Evolutionary conservation across 768 basidiomycete species (phyloP).

Genomic region (Boletus rubescentipes): DNA sequence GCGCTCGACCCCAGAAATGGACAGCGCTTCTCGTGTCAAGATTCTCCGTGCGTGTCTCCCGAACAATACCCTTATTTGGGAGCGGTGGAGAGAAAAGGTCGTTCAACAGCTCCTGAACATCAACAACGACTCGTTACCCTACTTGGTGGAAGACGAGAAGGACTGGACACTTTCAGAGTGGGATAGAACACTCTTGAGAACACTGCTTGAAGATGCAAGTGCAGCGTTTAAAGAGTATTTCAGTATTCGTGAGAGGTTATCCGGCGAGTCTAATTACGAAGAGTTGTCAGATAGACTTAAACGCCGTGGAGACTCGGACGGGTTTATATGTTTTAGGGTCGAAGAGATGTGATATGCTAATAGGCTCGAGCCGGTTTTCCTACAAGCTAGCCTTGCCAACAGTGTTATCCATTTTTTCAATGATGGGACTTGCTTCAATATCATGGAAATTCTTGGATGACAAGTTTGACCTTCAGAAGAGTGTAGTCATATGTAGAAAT

Average conservation of each 20-base stretch:
- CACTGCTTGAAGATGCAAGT: conserved; percentile 19
- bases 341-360: too few species aligned
- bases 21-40: not conserved
- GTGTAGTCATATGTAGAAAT: too few species aligned
- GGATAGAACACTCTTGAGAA: conserved; percentile 1
- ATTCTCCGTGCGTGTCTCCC: conserved; percentile 17
- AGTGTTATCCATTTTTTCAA: too few species aligned
- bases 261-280: not conserved
- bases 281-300: too few species aligned
- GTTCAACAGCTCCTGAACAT: conserved; percentile 13
- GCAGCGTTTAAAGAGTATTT: conserved; percentile 18
- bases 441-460: too few species aligned
- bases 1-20: not conserved
- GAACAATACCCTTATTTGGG: conserved; percentile 28
- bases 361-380: too few species aligned
- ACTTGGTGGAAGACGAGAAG: not conserved
- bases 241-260: not conserved
- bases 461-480: too few species aligned
- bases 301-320: too few species aligned
- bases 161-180: not conserved
- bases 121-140: not conserved
- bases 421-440: too few species aligned
- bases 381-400: too few species aligned
- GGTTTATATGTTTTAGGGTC: too few species aligned
- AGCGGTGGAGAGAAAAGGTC: conserved; percentile 23